These are phyloP conservation scores for Quercus parvula DNA, from an alignment of 306 rosid species.

Conservation along the genomic window DNA sequence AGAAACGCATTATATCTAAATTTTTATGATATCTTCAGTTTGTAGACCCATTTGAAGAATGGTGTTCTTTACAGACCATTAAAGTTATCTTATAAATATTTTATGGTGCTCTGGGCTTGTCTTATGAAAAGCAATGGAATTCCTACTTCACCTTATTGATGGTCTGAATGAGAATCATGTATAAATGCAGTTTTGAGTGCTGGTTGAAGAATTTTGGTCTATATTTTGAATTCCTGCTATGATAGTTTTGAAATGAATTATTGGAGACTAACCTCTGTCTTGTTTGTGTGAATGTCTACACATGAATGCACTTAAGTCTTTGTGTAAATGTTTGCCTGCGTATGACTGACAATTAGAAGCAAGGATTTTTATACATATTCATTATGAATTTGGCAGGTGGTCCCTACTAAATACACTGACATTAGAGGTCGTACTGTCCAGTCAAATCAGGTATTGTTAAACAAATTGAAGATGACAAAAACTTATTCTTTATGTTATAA, in stretches of 20 bases:
- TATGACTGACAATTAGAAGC: background rate
- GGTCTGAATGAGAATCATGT: background rate
- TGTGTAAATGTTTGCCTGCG: background rate
- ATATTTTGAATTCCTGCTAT: background rate
- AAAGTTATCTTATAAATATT: background rate
- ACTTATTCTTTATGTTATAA: constrained; percentile 8
- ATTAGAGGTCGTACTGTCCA: constrained; percentile 56
- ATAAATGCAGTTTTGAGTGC: background rate
- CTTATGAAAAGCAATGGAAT: background rate
- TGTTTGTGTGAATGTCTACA: background rate
- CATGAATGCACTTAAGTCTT: background rate
- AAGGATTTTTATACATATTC: constrained; percentile 2
- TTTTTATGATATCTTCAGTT: background rate
- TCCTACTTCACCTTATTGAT: background rate
- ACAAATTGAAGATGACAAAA: constrained; percentile 11
- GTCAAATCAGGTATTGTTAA: constrained; percentile 79
- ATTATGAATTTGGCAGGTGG: constrained; percentile 55
- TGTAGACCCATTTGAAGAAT: background rate
- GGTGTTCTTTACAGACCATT: background rate
- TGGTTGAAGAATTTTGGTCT: background rate
- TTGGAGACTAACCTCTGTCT: too few relatives aligned
- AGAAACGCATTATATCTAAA: too few relatives aligned
- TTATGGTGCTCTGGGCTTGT: background rate
- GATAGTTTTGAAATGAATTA: background rate
- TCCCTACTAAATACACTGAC: constrained; percentile 72